phyloP scores from a whole-genome alignment of 2,329 filamentous ascomycete species.

The Thyridium curvatum region DNA sequence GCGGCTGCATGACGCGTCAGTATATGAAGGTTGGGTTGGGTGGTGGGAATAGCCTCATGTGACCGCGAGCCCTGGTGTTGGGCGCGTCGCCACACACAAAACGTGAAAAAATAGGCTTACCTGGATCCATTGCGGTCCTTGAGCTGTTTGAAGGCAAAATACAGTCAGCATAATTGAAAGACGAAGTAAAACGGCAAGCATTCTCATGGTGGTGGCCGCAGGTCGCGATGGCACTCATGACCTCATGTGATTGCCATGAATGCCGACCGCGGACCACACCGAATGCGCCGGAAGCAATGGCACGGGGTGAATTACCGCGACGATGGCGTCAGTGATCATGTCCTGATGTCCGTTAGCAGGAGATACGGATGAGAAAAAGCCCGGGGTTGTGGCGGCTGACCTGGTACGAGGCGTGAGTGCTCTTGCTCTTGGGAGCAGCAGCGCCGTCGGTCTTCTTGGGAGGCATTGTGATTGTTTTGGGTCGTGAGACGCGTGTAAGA shows the following conservation, averaged over 20 bases:
- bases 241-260: constrained; percentile 5
- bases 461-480: constrained; percentile 41
- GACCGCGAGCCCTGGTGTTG: constrained; percentile 6
- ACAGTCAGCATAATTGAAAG: constrained; percentile 29
- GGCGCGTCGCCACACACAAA: constrained; percentile 7
- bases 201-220: too few species aligned
- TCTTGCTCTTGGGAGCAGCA: constrained; percentile 42
- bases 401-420: constrained; percentile 52
- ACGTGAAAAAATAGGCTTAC: constrained; percentile 17
- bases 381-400: constrained; percentile 29
- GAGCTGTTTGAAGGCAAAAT: constrained; percentile 34
- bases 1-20: constrained; percentile 35
- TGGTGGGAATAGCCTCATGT: constrained; percentile 8
- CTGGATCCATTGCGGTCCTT: constrained; percentile 58
- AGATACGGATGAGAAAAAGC: constrained; percentile 9
- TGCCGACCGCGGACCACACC: constrained; percentile 15
- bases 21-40: constrained; percentile 3
- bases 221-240: constrained; percentile 6
- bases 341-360: constrained; percentile 39
- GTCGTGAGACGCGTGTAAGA: constrained; percentile 10
- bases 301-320: constrained; percentile 44
- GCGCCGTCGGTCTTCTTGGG: constrained; percentile 47
- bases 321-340: constrained; percentile 58
- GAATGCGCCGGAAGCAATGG: constrained; percentile 30
- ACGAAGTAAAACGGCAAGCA: too few species aligned